Conservation (phyloP, 1,139 yeast species). For the Lodderomyces jiufengensis region DNA sequence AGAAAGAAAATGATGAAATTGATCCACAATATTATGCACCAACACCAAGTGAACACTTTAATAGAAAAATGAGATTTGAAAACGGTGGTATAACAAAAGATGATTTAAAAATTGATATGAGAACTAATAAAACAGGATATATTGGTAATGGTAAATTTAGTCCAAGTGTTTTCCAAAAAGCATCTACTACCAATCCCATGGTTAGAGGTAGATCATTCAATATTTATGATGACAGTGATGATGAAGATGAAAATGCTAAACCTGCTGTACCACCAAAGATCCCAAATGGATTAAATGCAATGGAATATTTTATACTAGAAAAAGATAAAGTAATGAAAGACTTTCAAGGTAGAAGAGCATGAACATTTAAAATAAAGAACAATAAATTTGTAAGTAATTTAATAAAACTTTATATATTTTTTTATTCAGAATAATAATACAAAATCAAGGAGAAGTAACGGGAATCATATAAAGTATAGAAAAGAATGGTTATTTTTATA, state of each 20-base stretch:
- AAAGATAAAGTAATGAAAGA: slow-evolving; percentile 41
- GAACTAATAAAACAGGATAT: slow-evolving; percentile 31
- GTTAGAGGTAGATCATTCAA: slow-evolving; percentile 8
- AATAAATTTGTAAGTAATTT: neutral
- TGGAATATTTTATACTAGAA: slow-evolving; percentile 46
- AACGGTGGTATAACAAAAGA: slow-evolving; percentile 19
- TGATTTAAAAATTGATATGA: slow-evolving; percentile 23
- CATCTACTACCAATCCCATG: slow-evolving; percentile 4
- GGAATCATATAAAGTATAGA: neutral
- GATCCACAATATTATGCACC: slow-evolving; percentile 48
- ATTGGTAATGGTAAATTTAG: slow-evolving; percentile 42
- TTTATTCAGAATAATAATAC: neutral
- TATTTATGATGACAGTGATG: slow-evolving; percentile 17
- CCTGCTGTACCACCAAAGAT: slow-evolving; percentile 53
- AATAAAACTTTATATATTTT: neutral
- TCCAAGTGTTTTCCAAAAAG: slow-evolving; percentile 38
- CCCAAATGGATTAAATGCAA: slow-evolving; percentile 47
- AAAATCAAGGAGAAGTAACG: neutral
- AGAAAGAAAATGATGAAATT: slow-evolving; percentile 31
- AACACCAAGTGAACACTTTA: slow-evolving; percentile 41
- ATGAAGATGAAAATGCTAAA: slow-evolving; percentile 15
- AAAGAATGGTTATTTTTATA: neutral
- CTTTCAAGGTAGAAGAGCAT: slow-evolving; percentile 37
- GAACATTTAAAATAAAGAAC: neutral
- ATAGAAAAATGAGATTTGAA: slow-evolving; percentile 20